These are phyloP conservation scores for Cronartium quercuum DNA, from an alignment of 1,284 basidiomycete genomes.

Conservation along the genomic window DNA sequence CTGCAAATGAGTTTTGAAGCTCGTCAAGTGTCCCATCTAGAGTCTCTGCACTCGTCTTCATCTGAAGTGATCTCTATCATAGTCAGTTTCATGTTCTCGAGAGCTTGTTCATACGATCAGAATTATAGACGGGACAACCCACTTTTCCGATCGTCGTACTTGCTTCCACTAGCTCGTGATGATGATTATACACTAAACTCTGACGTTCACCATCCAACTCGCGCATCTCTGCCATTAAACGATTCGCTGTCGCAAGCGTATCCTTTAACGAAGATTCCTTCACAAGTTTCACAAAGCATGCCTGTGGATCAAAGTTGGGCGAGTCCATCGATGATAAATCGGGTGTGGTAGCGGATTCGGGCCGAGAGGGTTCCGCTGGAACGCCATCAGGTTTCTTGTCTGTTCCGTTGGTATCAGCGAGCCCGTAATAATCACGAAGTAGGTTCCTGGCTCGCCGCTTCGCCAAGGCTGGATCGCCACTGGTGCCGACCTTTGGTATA, in stretches of 20 bases:
- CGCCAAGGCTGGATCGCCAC: slow-evolving; percentile 15
- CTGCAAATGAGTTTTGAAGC: slow-evolving; percentile 69
- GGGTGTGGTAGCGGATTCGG: slow-evolving; percentile 4
- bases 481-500: slow-evolving; percentile 5
- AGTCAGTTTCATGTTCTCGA: neutral
- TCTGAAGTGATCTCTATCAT: slow-evolving; percentile 54
- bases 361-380: slow-evolving; percentile 40
- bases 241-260: slow-evolving; percentile 33
- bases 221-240: slow-evolving; percentile 61
- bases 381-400: slow-evolving; percentile 52
- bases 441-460: slow-evolving; percentile 55
- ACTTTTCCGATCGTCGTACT: slow-evolving; percentile 82
- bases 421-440: slow-evolving; percentile 72
- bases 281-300: slow-evolving; percentile 75
- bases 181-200: slow-evolving; percentile 85
- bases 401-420: slow-evolving; percentile 58
- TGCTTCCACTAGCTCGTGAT: slow-evolving; percentile 77
- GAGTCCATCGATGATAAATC: slow-evolving; percentile 55
- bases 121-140: slow-evolving; percentile 45
- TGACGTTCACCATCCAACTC: slow-evolving; percentile 81
- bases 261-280: slow-evolving; percentile 49
- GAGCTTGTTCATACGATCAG: neutral
- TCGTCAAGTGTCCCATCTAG: slow-evolving; percentile 74
- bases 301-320: slow-evolving; percentile 67
- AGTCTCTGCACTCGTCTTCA: slow-evolving; percentile 74